phyloP scores from a whole-genome alignment of 768 basidiomycete species.

The Lactifluus rugatus region DNA sequence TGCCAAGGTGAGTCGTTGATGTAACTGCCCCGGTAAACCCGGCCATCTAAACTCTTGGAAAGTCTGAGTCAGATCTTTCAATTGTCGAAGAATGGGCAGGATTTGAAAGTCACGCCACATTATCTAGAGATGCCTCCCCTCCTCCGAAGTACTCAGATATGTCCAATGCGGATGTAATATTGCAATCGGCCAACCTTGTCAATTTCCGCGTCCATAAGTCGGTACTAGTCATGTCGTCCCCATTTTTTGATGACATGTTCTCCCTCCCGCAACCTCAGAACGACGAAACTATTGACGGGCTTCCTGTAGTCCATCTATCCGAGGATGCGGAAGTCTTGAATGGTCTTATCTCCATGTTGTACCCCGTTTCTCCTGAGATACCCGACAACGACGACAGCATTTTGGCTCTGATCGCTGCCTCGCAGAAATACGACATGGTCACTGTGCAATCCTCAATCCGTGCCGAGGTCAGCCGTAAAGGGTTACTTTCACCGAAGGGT shows the following conservation, averaged over 20 bases:
- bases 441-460: not conserved
- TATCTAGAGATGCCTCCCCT: no score
- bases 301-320: not conserved
- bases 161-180: not conserved
- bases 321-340: not conserved
- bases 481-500: not conserved
- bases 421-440: constrained; percentile 6
- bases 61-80: no score
- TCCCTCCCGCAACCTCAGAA: not conserved
- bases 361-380: not conserved
- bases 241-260: not conserved
- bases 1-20: no score
- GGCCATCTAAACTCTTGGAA: no score
- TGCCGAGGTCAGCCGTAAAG: not conserved
- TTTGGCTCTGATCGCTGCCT: not conserved
- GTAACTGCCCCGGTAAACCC: no score
- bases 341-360: not conserved
- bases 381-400: not conserved
- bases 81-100: no score
- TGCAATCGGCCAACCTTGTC: not conserved
- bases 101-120: no score
- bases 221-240: not conserved
- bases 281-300: not conserved
- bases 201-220: no score
- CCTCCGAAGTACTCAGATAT: not conserved